Evolutionary conservation across 805 yeast genomes (phyloP), one percentile per base, ranked within the genome.

Genomic region (Komagataella phaffii): DNA sequence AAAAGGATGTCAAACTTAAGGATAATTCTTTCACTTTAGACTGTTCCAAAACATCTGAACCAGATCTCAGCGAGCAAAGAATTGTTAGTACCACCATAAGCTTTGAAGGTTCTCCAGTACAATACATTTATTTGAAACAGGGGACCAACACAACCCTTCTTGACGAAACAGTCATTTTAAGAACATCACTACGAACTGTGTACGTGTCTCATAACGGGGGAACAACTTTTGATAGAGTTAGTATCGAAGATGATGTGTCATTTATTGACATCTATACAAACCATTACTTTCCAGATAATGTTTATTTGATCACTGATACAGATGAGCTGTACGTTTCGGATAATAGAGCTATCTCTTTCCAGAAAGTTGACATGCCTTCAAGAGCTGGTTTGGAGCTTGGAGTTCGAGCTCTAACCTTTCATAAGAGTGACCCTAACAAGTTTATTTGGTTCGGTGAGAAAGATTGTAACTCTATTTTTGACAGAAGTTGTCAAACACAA

Each of bases 131-230:
- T 58, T 69, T 86, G 52, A 83, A 81, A 49, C 77, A 76, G 52
- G 74, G 77, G 50, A 62, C 68, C 21, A 40, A 49, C 2, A 49
- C 55, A 19, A 67, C 71, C 2, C 53, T 66, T 49, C 72, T 71
- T 23, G 86, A 81, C 55, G 90, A 85, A 60, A 77, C 89, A 0
- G 62, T 91, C 6, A 61, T 91, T 14, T 66, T 86, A 6, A 67
- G 78, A 49, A 83, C 91, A 0, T 62, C 67, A 23, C 68, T 72
- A 10, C 71, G 76, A 48, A 68, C 69, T 4, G 75, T 81, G 2
- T 83, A 70, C 58, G 74, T 87, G 6, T 85, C 96, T 0, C 83
- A 76, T 58, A 81, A 88, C 62, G 85, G 85, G 45, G 91, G 91
- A 12, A 59, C 65, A 3, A 59, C 61, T 1, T 78, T 85, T 67